Base-by-base conservation (phyloP, 768 basidiomycete species). In the Tylopilus felleus region DNA sequence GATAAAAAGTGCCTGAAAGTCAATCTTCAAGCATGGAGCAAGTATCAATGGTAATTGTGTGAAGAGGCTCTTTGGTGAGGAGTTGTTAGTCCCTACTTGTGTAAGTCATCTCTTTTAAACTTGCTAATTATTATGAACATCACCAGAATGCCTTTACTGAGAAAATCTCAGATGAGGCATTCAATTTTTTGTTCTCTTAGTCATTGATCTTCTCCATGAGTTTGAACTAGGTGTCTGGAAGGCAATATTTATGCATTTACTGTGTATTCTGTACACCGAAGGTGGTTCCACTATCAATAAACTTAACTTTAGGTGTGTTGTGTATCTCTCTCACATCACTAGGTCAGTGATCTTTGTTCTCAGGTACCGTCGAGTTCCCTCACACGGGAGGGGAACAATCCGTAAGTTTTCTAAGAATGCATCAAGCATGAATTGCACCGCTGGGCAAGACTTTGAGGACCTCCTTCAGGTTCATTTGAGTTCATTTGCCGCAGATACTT, bases 401-500 rank as follows among this genome's bases (percentile, higher is more conserved):
- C 8, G 19, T 2, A 14, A 13, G 5, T 52, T 52, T 10, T 1
- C 16, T 1, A 12, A 29, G 19, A 73, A 77, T 59, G 69, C 64
- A 0, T 69, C 72, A 2, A 65, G 63, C 10, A 65, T 77, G 63
- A 72, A 70, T 27, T 56, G 62, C 22, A 51, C 74, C 1, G 72
- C 71, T 3, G 76, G 71, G 0, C 57, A 65, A 9, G 73, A 78
- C 38, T 77, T 67, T 45, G 70, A 77, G 29, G 75, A 77, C 44
- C 52, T 76, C 4, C 31, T 53, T 25, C 52, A 53, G 44, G 45
- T 40, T n/a, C 6, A 25, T 16, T 35, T 8, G 4, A 21, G 1
- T 8, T 13, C n/a, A 1, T 19, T 19, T 1, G 1, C 7, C 6
- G 27, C 5, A 1, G 14, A 35, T 3, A 5, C 12, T 0, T n/a